Evolutionary conservation across 2,329 filamentous ascomycete species (phyloP).

Genomic region (Claviceps arundinis): DNA sequence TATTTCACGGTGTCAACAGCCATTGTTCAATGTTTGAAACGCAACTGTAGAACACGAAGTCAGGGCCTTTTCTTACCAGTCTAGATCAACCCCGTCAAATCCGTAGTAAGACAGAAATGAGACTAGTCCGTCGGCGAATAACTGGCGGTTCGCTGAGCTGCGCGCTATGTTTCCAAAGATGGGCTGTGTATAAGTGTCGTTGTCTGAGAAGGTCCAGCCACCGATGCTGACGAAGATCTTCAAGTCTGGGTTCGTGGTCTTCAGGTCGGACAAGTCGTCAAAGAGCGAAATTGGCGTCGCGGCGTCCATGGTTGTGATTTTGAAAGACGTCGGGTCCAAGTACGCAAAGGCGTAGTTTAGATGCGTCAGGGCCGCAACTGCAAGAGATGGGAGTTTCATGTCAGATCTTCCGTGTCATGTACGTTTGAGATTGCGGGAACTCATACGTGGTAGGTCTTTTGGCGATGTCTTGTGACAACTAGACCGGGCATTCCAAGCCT

Average conservation of each 20-base stretch:
- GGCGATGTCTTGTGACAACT: constrained; percentile 1
- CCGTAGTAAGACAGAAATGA: constrained; percentile 27
- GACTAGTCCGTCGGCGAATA: constrained; percentile 24
- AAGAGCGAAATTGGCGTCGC: background rate
- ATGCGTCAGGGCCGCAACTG: constrained; percentile 9
- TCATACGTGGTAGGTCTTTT: background rate
- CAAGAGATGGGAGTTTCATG: background rate
- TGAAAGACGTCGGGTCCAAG: constrained; percentile 11
- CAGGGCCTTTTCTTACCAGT: constrained; percentile 22
- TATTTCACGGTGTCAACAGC: background rate
- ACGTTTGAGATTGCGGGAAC: background rate
- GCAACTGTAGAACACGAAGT: background rate
- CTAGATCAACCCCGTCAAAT: constrained; percentile 20
- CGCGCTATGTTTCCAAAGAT: constrained; percentile 19
- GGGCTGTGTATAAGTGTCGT: constrained; percentile 8
- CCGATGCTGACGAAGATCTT: constrained; percentile 21
- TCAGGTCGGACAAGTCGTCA: constrained; percentile 5
- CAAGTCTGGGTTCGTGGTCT: constrained; percentile 12
- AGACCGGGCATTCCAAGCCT: constrained; percentile 6
- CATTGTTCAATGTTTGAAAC: background rate
- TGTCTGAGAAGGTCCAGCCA: constrained; percentile 23
- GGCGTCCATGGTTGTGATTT: constrained; percentile 14
- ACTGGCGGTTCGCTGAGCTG: constrained; percentile 3
- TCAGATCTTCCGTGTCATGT: background rate
- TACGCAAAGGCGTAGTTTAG: constrained; percentile 14